Evolutionary conservation across 352 stramenopile species (phyloP).

Genomic region (Vaucheria bursata): DNA sequence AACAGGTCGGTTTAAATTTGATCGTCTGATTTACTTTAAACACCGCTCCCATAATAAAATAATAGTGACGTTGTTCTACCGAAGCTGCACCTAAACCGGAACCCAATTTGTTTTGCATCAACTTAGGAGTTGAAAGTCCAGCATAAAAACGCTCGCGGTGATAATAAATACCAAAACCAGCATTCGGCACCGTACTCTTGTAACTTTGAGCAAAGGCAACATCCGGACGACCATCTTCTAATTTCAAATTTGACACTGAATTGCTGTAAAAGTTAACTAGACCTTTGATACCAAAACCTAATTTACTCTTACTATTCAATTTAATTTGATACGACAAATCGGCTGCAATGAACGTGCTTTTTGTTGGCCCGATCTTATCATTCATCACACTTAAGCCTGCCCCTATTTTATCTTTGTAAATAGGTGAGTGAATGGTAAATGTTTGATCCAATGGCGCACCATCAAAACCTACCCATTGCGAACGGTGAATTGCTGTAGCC

Average conservation of each 20-base stretch:
- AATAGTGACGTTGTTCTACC: not conserved
- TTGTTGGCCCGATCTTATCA: not conserved
- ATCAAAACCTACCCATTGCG: not conserved
- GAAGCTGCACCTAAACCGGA: not conserved
- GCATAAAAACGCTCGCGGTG: not conserved
- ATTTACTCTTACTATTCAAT: no score
- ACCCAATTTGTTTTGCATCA: not conserved
- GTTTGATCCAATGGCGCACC: not conserved
- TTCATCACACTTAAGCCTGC: not conserved
- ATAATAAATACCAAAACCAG: not conserved
- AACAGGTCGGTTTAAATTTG: not conserved
- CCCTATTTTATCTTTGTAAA: not conserved
- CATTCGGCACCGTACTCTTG: not conserved
- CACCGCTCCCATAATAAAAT: not conserved
- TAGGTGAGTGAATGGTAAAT: not conserved
- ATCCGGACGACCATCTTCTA: no score
- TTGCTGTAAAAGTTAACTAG: no score
- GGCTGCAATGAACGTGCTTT: not conserved
- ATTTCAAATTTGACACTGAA: no score
- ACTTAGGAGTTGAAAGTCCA: not conserved
- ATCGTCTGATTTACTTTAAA: not conserved
- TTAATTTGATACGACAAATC: no score
- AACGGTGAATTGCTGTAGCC: not conserved
- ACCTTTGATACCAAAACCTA: no score
- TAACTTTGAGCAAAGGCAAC: no score